Evolutionary conservation across 2,329 filamentous ascomycete genomes (phyloP).

Genomic region (Coniochaeta sp.): DNA sequence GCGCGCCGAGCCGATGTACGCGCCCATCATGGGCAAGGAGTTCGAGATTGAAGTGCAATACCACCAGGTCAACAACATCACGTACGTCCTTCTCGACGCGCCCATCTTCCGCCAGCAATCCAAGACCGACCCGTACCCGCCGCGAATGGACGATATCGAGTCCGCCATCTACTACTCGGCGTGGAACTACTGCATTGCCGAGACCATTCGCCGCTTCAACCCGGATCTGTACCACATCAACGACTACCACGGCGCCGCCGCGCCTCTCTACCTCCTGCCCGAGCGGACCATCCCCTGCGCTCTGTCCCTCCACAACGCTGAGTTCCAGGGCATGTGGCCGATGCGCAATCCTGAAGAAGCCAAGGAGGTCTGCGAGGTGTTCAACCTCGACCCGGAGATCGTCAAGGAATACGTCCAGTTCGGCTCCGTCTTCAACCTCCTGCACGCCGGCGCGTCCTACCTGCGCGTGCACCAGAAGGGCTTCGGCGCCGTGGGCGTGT

Average conservation of each 20-base stretch:
- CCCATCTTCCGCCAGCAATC: slow-evolving; percentile 58
- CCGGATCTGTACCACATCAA: slow-evolving; percentile 32
- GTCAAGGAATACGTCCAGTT: slow-evolving; percentile 59
- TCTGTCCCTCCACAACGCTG: slow-evolving; percentile 61
- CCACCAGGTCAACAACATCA: slow-evolving; percentile 57
- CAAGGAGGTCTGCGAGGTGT: slow-evolving; percentile 57
- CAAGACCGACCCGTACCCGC: slow-evolving; percentile 56
- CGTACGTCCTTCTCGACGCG: slow-evolving; percentile 60
- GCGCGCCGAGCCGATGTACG: slow-evolving; percentile 52
- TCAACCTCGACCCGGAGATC: slow-evolving; percentile 50
- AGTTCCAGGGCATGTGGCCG: slow-evolving; percentile 64
- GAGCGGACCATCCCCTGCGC: slow-evolving; percentile 50
- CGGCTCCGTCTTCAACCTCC: slow-evolving; percentile 61
- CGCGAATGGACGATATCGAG: slow-evolving; percentile 63
- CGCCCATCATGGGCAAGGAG: slow-evolving; percentile 51
- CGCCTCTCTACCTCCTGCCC: slow-evolving; percentile 58
- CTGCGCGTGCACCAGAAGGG: slow-evolving; percentile 60
- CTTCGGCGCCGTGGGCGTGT: slow-evolving; percentile 61
- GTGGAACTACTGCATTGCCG: slow-evolving; percentile 64
- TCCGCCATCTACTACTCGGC: slow-evolving; percentile 63
- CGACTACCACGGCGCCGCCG: slow-evolving; percentile 31
- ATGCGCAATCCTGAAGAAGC: slow-evolving; percentile 56
- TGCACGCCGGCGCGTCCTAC: slow-evolving; percentile 61
- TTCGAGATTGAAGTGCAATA: slow-evolving; percentile 60
- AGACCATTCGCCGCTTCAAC: slow-evolving; percentile 52